A percentile compares a stretch with the other conserved stretches of the same genome.
Evolutionary conservation across 345 rosid species (phyloP).

Genomic region (Cardamine resedifolia): DNA sequence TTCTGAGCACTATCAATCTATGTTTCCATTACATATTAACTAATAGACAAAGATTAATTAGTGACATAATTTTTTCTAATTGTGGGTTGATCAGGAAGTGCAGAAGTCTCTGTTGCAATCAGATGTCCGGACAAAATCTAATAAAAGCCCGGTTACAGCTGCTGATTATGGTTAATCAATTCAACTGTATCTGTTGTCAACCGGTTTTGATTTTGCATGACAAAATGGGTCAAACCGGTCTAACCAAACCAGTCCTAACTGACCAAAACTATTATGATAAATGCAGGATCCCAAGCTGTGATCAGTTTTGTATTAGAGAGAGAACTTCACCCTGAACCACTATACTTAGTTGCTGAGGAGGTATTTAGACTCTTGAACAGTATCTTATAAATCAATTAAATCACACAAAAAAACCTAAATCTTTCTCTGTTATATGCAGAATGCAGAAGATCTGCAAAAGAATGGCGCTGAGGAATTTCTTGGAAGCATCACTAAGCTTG

Average conservation of each 20-base stretch:
- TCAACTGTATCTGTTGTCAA: neutral
- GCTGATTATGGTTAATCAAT: slow-evolving; percentile 75
- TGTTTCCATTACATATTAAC: neutral
- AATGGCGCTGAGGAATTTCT: slow-evolving; percentile 52
- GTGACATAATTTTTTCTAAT: neutral
- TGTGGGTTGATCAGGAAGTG: slow-evolving; percentile 51
- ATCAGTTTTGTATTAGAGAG: slow-evolving; percentile 61
- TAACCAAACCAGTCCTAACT: neutral
- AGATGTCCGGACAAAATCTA: slow-evolving; percentile 68
- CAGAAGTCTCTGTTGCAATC: slow-evolving; percentile 71
- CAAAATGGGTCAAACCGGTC: neutral
- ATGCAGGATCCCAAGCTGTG: slow-evolving; percentile 80
- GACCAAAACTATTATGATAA: neutral
- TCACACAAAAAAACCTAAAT: neutral
- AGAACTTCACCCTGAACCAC: slow-evolving; percentile 63
- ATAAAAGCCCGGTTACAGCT: slow-evolving; percentile 77
- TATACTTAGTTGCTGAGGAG: slow-evolving; percentile 89
- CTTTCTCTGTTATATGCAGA: slow-evolving; percentile 41
- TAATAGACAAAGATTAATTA: neutral
- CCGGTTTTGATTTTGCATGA: neutral
- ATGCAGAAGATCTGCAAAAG: slow-evolving; percentile 61
- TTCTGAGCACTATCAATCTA: neutral
- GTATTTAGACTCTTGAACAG: slow-evolving; percentile 32
- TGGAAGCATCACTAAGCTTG: slow-evolving; percentile 68
- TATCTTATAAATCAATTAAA: neutral